Evolutionary conservation across 2,329 filamentous ascomycete species (phyloP), one percentile per base, ranked within the genome.

Genomic region (Phoma herbarum): DNA sequence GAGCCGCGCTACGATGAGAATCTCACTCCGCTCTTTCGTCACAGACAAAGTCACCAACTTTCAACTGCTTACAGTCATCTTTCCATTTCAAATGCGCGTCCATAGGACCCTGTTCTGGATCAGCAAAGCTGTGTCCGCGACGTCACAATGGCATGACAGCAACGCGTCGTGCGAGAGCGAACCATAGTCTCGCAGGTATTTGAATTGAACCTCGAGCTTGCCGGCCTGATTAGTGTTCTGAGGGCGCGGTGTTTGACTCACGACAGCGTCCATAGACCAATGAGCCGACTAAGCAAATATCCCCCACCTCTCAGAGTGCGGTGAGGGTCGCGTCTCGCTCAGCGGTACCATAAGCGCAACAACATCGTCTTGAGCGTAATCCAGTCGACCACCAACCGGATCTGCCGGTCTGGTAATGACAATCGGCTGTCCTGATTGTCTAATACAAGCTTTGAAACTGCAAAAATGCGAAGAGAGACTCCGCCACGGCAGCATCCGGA

Each of bases 11-110:
- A 54, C 22, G 18, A 29, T 12, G 25, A 28, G 9, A 26, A 29
- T 59, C 57, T 59, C 51, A 59, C 51, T 51, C 57, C 41, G 57
- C 57, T 59, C 57, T 59, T 59, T 59, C 12, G 41, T 51, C 45
- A 46, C 41, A 31, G 49, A 29, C 43, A 28, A 46, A 47, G n/a
- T 47, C 31, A 14, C 42, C 39, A 2, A 28, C 5, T 20, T 20
- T 28, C 41, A 4, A 16, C 16, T 44, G 41, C 55, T 52, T 37
- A 53, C 23, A 31, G 18, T 45, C 44, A 44, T 58, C 43, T 49
- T 25, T 12, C 35, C 3, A 39, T 44, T 29, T 9, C 39, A 44
- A 48, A 25, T 39, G 0, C 26, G 37, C n/a, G 18, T 31, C 39
- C 16, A 29, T 11, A 42, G 10, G 1, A 26, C 14, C 18, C 2